Evolutionary conservation across 2,329 filamentous ascomycete genomes (phyloP), one percentile per base, ranked within the genome.

Genomic region (Fusarium veterinarium): DNA sequence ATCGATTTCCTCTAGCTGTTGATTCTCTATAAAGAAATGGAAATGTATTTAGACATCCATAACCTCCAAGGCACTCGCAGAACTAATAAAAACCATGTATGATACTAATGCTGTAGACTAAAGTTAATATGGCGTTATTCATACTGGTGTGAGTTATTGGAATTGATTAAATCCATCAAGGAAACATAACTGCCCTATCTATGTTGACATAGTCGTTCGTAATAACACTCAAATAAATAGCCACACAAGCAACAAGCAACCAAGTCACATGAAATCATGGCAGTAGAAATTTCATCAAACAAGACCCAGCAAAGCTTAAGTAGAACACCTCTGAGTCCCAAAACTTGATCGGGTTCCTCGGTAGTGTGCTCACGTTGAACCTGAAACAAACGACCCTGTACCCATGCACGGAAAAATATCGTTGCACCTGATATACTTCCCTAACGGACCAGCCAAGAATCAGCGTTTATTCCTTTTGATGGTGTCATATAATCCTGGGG

Each of bases 351-450:
- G 14, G 40, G 55, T 57, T 57, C 40, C 40, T 57, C 23, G 40
- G 40, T 33, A 67, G 63, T 33, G 53, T 74, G 56, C 63, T 74
- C 45, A 53, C 69, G 72, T 67, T 62, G 52, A 59, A 76, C 74
- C 74, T 76, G 74, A 76, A 76, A 76, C 74, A 65, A 60, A 46
- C 58, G 46, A 60, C 60, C 33, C 33, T 28, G 40, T 31, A 64
- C 46, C 71, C 71, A 53, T 72, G 59, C 40, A 59, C 58, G 56
- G 63, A 55, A 61, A 49, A 74, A 71, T 58, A 58, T 48, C 37
- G 45, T 68, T 61, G 49, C 64, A 42, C 45, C 41, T 44, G 48
- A 38, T 42, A 56, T 60, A 49, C 53, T 60, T 60, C 61, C 44
- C 46, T n/a, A 44, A 52, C 37, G 33, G 55, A 35, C 57, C 53